Evolutionary conservation across 2,329 filamentous ascomycete species (phyloP), one percentile per base, ranked within the genome.

Genomic region (Tolypocladium endophyticum): DNA sequence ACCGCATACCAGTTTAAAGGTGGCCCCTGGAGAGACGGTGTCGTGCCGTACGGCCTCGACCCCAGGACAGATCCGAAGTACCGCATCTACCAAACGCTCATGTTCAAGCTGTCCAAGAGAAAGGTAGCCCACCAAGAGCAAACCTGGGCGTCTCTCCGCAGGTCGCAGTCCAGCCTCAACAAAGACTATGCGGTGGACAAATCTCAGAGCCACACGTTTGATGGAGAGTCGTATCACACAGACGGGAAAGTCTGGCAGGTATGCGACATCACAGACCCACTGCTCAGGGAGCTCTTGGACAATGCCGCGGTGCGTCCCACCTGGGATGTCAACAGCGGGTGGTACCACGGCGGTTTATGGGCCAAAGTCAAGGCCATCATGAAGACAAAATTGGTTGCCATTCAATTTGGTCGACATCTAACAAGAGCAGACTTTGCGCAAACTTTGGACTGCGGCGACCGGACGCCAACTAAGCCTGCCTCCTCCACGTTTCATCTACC

Each of bases 161-260:
- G 67, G 56, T 65, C 70, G 2, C 71, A 72, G 45, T 68, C 74
- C 61, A 73, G 71, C 18, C 74, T 76, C 35, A 68, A 74, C 8
- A 76, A 73, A 25, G 73, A 71, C 60, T 71, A 73, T 39, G 64
- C 71, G 12, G 74, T 75, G 53, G 74, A 75, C 30, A 70, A 75
- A 39, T 73, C 72, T 25, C 71, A 76, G 36, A 87, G 80, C 58
- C 92, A 97, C 72, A 77, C 93, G 1, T 97, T 97, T 72, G 90
- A 95, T 62, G 93, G 93, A 55, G 79, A 85, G 61, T 82, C 81
- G 2, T 84, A 93, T 59, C 84, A 85, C 20, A 82, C 84, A 1
- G 92, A 96, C 68, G 92, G 92, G 45, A 94, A 94, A 68, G 87
- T 94, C 56, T 99, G 92, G 88, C 94, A 97, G 77, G 83, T 95